Percentiles rank a stretch among this genome's conserved stretches.
Evolutionary conservation across 768 basidiomycete species (phyloP).

Genomic region (Termitomyces titanicus): DNA sequence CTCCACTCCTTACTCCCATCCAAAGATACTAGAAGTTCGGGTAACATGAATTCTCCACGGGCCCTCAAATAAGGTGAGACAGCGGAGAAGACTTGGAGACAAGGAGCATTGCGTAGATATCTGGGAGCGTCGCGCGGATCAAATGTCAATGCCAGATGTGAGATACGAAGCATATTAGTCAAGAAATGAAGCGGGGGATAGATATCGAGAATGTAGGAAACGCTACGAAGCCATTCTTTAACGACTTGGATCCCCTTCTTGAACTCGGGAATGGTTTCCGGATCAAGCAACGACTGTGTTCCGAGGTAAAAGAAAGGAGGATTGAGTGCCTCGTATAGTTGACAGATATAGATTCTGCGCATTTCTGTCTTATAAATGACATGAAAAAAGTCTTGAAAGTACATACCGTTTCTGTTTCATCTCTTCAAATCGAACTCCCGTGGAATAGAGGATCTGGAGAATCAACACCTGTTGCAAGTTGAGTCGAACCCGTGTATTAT

Average conservation of each 20-base stretch:
- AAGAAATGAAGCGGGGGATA: slow-evolving; percentile 27
- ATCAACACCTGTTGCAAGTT: slow-evolving; percentile 50
- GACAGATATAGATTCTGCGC: slow-evolving; percentile 40
- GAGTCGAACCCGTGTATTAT: slow-evolving; percentile 37
- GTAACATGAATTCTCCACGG: slow-evolving; percentile 10
- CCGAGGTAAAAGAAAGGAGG: slow-evolving; percentile 49
- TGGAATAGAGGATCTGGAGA: slow-evolving; percentile 23
- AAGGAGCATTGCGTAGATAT: slow-evolving; percentile 27
- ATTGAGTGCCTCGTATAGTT: slow-evolving; percentile 45
- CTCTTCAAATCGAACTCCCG: slow-evolving; percentile 10
- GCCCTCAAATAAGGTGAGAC: slow-evolving; percentile 14
- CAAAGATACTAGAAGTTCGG: slow-evolving; percentile 21
- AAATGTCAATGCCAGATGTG: slow-evolving; percentile 34
- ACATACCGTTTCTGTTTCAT: slow-evolving; percentile 19
- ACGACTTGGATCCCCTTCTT: slow-evolving; percentile 31
- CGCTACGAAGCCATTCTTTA: slow-evolving; percentile 41
- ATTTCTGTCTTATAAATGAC: neutral
- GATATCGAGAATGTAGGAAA: slow-evolving; percentile 32
- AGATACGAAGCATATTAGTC: slow-evolving; percentile 33
- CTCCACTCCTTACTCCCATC: slow-evolving; percentile 22
- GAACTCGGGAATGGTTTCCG: slow-evolving; percentile 35
- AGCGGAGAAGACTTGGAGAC: neutral
- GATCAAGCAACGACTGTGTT: slow-evolving; percentile 30
- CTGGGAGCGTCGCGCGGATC: slow-evolving; percentile 28
- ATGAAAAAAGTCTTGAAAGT: neutral